Evolutionary conservation across 1,284 basidiomycete genomes (phyloP).

Genomic region (Ustilago hordei): DNA sequence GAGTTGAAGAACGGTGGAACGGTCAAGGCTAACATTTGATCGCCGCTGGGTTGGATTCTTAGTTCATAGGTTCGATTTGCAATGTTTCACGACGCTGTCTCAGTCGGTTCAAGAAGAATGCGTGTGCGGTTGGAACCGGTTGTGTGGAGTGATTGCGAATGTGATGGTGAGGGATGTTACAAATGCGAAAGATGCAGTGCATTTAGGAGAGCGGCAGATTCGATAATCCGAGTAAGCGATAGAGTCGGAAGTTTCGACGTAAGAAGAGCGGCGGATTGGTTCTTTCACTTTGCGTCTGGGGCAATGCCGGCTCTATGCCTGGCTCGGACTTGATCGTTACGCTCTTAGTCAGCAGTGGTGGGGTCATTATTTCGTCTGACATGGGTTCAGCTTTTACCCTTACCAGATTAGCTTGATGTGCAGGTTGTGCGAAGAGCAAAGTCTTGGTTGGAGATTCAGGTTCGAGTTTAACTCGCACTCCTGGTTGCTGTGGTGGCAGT

Average conservation of each 20-base stretch:
- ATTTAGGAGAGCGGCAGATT: conserved; percentile 17
- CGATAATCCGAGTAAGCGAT: conserved; percentile 18
- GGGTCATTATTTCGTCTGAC: neutral
- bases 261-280: conserved; percentile 31
- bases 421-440: neutral
- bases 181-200: neutral
- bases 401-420: neutral
- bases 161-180: neutral
- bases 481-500: neutral
- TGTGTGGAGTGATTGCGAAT: neutral
- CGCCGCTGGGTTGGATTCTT: neutral
- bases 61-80: neutral
- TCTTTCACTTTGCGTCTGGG: neutral
- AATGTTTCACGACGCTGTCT: neutral
- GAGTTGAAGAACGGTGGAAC: conserved; percentile 79
- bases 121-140: neutral
- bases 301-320: neutral
- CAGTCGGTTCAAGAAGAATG: neutral
- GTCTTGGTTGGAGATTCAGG: neutral
- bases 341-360: neutral
- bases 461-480: neutral
- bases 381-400: neutral
- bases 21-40: conserved; percentile 56
- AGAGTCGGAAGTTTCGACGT: conserved; percentile 38
- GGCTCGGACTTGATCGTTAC: neutral